Evolutionary conservation across 2,329 filamentous ascomycete genomes (phyloP), one percentile per base, ranked within the genome.

Genomic region (Sclerotinia nivalis): DNA sequence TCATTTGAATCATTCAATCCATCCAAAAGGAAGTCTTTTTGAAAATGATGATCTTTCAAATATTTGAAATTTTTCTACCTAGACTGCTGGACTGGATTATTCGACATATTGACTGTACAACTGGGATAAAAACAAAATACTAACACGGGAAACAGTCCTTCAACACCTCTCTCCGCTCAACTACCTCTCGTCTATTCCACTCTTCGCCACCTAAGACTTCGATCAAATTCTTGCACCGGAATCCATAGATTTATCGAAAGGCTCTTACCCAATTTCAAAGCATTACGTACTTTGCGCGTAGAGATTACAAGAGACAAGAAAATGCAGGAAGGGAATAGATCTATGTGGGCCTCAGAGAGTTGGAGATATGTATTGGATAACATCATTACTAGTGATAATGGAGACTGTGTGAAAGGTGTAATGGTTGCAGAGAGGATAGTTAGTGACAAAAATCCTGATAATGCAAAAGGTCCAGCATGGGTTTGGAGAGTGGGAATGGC

Each of bases 361-460:
- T 62, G 43, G 20, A 34, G 9, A 15, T 28, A 47, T 18, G 12
- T 49, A 2, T 6, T 62, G 59, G 13, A 62, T 1, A 34, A 18
- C 5, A 61, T 34, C 20, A 25, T 49, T 12, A 49, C 18, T 6
- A 43, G 28, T 5, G 20, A 49, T 2, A n/a, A 62, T 34, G 43
- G 43, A 0, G 59, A 62, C 1, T 15, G 0, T 9, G 43, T 49
- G 10, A 47, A 34, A 1, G 59, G 43, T 3, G 28, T 37, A 4
- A 22, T 22, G 6, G 9, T 34, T 8, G 18, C 4, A n/a, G 8
- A 15, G 3, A 1, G n/a, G 9, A 20, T n/a, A n/a, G 0, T 4
- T 22, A 37, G 10, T 34, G 28, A n/a, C 6, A 18, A 1, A 7
- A 1, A 2, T n/a, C 43, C 10, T 1, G 2, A 20, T 34, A 0